Conservation (phyloP, 2,329 filamentous ascomycete genomes). For the Ceratocystis destructans region DNA sequence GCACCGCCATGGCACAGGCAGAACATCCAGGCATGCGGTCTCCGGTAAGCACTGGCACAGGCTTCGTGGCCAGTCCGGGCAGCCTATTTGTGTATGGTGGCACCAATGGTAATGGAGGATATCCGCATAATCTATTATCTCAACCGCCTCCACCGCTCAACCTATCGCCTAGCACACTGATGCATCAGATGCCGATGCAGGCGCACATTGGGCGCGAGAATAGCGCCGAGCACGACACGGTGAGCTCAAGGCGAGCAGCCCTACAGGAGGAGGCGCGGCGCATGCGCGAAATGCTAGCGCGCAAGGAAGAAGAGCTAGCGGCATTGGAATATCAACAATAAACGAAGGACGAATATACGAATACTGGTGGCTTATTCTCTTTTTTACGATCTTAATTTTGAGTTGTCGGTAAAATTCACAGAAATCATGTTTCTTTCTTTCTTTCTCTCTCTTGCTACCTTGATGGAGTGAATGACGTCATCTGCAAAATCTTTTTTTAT, state of each 20-base stretch:
- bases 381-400: neutral
- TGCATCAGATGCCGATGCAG: neutral
- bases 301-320: slow-evolving; percentile 61
- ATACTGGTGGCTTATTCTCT: neutral
- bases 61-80: slow-evolving; percentile 14
- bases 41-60: slow-evolving; percentile 5
- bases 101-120: neutral
- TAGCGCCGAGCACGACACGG: slow-evolving; percentile 14
- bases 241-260: slow-evolving; percentile 46
- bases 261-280: slow-evolving; percentile 60
- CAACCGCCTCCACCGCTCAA: slow-evolving; percentile 9
- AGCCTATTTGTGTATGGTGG: neutral
- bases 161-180: neutral
- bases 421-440: neutral
- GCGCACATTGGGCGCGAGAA: slow-evolving; percentile 6
- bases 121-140: neutral
- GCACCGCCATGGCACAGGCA: neutral
- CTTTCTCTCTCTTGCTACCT: neutral
- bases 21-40: slow-evolving; percentile 12
- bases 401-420: neutral
- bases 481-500: neutral
- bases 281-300: slow-evolving; percentile 59
- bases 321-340: slow-evolving; percentile 23
- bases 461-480: neutral
- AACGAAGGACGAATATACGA: slow-evolving; percentile 14